Evolutionary conservation across 2,329 filamentous ascomycete genomes (phyloP), one percentile per base, ranked within the genome.

Genomic region (Cyanodermella asteris): DNA sequence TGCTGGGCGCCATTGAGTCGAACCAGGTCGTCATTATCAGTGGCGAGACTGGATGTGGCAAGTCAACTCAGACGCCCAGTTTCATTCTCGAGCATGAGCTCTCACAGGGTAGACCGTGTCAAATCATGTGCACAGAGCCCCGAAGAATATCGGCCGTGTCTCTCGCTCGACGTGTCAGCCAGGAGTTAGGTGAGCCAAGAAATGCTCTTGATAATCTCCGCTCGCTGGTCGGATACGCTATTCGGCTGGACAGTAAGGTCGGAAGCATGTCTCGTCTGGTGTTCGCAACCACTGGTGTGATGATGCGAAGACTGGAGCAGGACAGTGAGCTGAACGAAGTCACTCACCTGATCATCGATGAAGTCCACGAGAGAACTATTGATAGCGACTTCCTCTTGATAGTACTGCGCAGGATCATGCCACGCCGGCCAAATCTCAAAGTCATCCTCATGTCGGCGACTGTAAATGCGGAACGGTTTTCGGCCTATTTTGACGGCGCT

Each of bases 401-500:
- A 36, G 76, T 94, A 2, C 61, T 97, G 25, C 78, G 78, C 41
- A 75, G 82, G 33, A 56, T 97, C 4, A 63, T 93, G 51, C 46
- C 63, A 16, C 64, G 65, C 35, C 64, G 84, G 27, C 72, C 72
- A 31, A 76, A 91, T 34, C 56, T 97, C 25, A 94, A 91, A 48
- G 74, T 97, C 12, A 63, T 97, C 18, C 61, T 97, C 23, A 97
- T 97, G 87, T 94, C 84, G 36, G 87, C 87, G 7, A 97, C 87
- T 1, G 80, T 97, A 6, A 80, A 97, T 45, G 80, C 87, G 0
- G 72, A 84, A 31, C 71, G 72, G 10, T 93, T 97, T 44, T 93
- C 87, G 1, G 65, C 67, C 7, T 97, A 94, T 42, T 62, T 97
- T 2, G 71, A 72, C 28, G 69, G 71, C 4, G 84, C 84, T 1